A percentile compares a stretch with the other conserved stretches of the same genome.
Conservation (phyloP, 2,329 filamentous ascomycete genomes). For the Colletotrichum liriopes region DNA sequence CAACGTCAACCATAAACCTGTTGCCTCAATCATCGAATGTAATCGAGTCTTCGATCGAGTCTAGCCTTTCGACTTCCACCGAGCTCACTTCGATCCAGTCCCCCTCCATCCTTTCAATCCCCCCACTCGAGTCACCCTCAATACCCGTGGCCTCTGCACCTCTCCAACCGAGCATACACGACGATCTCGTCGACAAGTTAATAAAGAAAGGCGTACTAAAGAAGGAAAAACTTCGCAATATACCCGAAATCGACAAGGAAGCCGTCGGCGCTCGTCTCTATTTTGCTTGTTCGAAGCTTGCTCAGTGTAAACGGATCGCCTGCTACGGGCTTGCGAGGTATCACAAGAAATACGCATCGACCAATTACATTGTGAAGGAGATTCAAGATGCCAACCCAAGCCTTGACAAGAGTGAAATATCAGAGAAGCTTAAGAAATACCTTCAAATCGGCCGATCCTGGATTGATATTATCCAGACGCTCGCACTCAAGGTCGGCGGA, state of each 20-base stretch:
- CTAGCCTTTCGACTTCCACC: neutral
- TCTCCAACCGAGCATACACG: neutral
- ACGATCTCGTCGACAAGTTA: neutral
- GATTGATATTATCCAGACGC: neutral
- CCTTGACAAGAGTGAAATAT: neutral
- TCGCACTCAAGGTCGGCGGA: neutral
- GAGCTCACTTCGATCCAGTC: neutral
- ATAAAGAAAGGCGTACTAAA: neutral
- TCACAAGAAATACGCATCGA: neutral
- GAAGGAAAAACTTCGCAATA: neutral
- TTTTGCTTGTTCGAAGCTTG: neutral
- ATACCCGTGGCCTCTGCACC: neutral
- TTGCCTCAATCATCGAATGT: neutral
- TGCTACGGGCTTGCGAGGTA: conserved; percentile 3
- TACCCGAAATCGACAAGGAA: neutral
- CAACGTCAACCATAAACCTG: neutral
- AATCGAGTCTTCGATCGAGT: neutral
- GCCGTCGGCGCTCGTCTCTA: neutral
- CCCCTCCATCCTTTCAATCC: too few relatives aligned
- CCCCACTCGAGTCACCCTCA: too few relatives aligned
- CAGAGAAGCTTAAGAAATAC: neutral
- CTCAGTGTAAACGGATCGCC: neutral
- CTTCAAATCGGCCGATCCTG: neutral
- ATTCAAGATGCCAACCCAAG: neutral
- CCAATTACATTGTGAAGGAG: neutral